Evolutionary conservation across 371 early-diverging fungal genomes (phyloP).

Genomic region (Fennellomyces sp.): DNA sequence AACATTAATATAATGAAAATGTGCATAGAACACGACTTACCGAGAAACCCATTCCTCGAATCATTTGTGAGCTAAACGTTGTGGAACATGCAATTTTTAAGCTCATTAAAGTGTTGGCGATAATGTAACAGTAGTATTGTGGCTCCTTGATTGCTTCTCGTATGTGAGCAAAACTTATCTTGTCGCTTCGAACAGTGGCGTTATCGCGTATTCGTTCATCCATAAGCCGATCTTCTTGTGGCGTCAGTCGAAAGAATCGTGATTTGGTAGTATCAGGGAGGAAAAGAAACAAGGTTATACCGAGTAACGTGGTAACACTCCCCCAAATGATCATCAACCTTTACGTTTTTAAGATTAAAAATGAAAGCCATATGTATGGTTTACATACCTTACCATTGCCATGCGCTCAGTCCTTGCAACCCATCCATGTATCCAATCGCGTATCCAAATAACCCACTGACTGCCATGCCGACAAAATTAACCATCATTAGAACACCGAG

Average conservation of each 20-base stretch:
- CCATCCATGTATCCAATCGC: slow-evolving; percentile 49
- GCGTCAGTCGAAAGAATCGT: slow-evolving; percentile 22
- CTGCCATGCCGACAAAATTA: slow-evolving; percentile 35
- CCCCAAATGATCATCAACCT: slow-evolving; percentile 26
- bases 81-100: slow-evolving; percentile 33
- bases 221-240: slow-evolving; percentile 29
- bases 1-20: not conserved
- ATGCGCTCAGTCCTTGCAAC: slow-evolving; percentile 9
- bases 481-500: slow-evolving; percentile 13
- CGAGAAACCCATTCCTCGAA: slow-evolving; percentile 31
- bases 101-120: slow-evolving; percentile 22
- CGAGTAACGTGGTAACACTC: slow-evolving; percentile 19
- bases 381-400: slow-evolving; percentile 8
- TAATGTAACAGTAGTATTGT: slow-evolving; percentile 29
- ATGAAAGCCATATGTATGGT: not conserved
- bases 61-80: slow-evolving; percentile 30
- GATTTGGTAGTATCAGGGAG: slow-evolving; percentile 37
- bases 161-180: slow-evolving; percentile 30
- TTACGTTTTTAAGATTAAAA: not conserved
- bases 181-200: slow-evolving; percentile 3
- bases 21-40: slow-evolving; percentile 14
- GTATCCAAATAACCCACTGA: slow-evolving; percentile 58
- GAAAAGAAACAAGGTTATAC: slow-evolving; percentile 33
- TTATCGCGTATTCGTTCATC: slow-evolving; percentile 35
- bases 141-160: slow-evolving; percentile 31